Percentiles rank a stretch among this genome's conserved stretches.
Conservation (phyloP, 345 rosid genomes). For the Aurinia saxatilis region DNA sequence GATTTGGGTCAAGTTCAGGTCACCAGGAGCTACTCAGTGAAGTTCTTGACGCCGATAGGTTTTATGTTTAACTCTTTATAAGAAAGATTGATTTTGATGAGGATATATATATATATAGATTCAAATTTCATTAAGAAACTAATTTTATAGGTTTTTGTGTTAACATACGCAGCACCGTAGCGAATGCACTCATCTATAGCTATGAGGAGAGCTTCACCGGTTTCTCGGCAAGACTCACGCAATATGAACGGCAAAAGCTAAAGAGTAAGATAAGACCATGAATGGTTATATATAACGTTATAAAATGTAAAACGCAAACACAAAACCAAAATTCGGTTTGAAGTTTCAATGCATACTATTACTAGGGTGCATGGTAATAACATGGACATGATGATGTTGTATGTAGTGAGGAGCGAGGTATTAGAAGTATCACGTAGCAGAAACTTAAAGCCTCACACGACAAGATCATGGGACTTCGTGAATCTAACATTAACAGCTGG, state of each 20-base stretch:
- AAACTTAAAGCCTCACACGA: conserved; percentile 20
- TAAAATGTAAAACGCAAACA: too few relatives aligned
- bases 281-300: too few relatives aligned
- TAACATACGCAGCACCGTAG: neutral
- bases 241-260: conserved; percentile 15
- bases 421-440: conserved; percentile 11
- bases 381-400: neutral
- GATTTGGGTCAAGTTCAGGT: conserved; percentile 19
- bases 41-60: conserved; percentile 19
- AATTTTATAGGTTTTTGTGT: neutral
- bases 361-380: neutral
- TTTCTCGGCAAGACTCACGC: conserved; percentile 14
- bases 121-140: neutral
- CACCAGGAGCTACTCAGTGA: conserved; percentile 13
- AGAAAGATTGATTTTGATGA: neutral
- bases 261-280: neutral
- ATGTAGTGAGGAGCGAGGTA: conserved; percentile 12
- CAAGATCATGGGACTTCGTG: conserved; percentile 29
- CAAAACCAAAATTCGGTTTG: too few relatives aligned
- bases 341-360: too few relatives aligned
- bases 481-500: neutral
- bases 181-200: conserved; percentile 12
- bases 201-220: conserved; percentile 22
- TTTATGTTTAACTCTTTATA: neutral
- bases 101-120: neutral